phyloP scores from a whole-genome alignment of 352 stramenopile species.

The Phytopythium aichiense region DNA sequence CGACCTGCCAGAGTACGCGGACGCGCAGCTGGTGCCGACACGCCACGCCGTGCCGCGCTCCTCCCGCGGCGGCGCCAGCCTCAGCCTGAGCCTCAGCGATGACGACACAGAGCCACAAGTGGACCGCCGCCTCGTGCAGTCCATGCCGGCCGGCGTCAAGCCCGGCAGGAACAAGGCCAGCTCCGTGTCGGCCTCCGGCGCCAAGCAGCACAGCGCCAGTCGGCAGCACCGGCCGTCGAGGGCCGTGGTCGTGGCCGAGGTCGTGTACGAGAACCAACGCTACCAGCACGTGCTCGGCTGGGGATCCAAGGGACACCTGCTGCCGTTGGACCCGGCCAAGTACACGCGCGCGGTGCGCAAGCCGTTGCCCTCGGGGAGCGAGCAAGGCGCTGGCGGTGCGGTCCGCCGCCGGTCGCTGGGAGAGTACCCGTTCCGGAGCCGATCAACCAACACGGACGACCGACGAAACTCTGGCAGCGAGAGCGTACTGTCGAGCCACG shows the following conservation, averaged over 20 bases:
- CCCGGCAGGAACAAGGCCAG: background rate
- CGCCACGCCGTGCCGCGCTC: slow-evolving; percentile 8
- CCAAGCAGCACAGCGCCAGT: background rate
- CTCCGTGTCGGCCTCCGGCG: background rate
- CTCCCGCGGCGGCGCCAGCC: slow-evolving; percentile 1
- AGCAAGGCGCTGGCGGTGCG: background rate
- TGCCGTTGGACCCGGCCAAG: slow-evolving; percentile 67
- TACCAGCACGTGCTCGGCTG: slow-evolving; percentile 70
- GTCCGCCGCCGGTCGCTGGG: background rate
- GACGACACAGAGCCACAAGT: background rate
- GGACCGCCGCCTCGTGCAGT: background rate
- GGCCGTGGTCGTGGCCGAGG: slow-evolving; percentile 28
- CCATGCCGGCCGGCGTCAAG: slow-evolving; percentile 1
- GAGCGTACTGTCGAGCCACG: background rate
- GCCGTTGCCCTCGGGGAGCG: slow-evolving; percentile 6
- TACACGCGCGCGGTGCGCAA: slow-evolving; percentile 44
- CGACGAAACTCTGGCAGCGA: background rate
- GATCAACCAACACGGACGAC: background rate
- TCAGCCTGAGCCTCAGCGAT: no score
- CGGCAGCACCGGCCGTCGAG: background rate
- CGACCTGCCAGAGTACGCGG: slow-evolving; percentile 14
- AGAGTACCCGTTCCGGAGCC: slow-evolving; percentile 5
- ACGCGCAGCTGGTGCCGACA: slow-evolving; percentile 15
- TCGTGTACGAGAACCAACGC: slow-evolving; percentile 70
- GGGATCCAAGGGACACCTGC: slow-evolving; percentile 69